Conservation (phyloP, 352 stramenopile genomes). For the Phytophthora chlamydospora region DNA sequence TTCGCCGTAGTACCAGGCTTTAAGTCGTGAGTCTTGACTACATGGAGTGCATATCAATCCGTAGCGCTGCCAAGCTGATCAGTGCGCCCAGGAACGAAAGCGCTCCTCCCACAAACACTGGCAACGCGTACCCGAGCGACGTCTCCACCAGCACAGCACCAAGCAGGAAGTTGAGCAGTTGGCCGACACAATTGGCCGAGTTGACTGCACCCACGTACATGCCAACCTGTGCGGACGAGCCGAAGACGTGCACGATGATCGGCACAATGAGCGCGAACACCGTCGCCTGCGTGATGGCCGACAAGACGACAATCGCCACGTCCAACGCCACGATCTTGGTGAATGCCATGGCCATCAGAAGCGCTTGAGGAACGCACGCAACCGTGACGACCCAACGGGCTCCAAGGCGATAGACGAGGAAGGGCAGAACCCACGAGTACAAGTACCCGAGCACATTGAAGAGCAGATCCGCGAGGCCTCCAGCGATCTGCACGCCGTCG, state of each 20-base stretch:
- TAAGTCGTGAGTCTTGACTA: constrained; percentile 18
- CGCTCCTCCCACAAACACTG: constrained; percentile 68
- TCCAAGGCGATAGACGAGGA: constrained; percentile 50
- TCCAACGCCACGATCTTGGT: constrained; percentile 46
- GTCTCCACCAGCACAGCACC: constrained; percentile 66
- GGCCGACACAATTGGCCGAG: constrained; percentile 73
- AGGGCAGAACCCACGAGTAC: constrained; percentile 55
- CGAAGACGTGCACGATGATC: constrained; percentile 71
- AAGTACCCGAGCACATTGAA: constrained; percentile 62
- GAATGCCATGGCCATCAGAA: constrained; percentile 65
- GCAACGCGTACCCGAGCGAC: constrained; percentile 62
- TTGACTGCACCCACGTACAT: constrained; percentile 81
- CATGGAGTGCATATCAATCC: constrained; percentile 84
- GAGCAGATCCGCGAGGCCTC: constrained; percentile 50
- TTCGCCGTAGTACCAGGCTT: background rate
- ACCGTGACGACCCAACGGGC: constrained; percentile 48
- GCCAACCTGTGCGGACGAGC: constrained; percentile 53
- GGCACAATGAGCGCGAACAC: constrained; percentile 76
- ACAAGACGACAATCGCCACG: constrained; percentile 54
- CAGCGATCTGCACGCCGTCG: constrained; percentile 58
- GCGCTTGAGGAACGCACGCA: constrained; percentile 49
- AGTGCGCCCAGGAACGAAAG: constrained; percentile 71
- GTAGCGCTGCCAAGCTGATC: constrained; percentile 62
- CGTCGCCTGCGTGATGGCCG: constrained; percentile 57
- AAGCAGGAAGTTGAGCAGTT: constrained; percentile 76